These are phyloP conservation scores for Cyclotella sp. DNA, from an alignment of 108 stramenopile genomes.

Conservation along the genomic window DNA sequence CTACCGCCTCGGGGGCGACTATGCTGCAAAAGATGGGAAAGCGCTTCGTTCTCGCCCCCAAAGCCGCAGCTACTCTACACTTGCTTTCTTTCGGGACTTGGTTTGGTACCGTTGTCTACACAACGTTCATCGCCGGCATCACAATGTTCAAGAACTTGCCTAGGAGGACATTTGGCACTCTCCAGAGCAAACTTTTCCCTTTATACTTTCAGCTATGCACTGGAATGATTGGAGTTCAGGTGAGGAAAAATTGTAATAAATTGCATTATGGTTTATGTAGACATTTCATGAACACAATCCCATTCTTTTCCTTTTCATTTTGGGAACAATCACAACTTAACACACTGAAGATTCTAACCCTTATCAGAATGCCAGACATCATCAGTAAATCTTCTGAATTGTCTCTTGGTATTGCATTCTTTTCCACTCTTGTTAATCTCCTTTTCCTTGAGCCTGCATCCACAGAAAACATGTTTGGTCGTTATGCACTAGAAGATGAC, in stretches of 20 bases:
- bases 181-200: conserved; percentile 86
- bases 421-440: conserved; percentile 66
- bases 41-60: conserved; percentile 39
- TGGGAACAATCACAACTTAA: background rate
- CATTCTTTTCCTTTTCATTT: background rate
- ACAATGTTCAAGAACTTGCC: conserved; percentile 88
- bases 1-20: conserved; percentile 6
- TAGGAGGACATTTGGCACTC: conserved; percentile 78
- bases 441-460: conserved; percentile 70
- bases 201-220: conserved; percentile 73
- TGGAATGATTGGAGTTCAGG: conserved; percentile 58
- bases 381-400: conserved; percentile 52
- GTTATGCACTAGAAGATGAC: conserved; percentile 64
- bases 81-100: conserved; percentile 73
- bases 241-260: conserved; percentile 26
- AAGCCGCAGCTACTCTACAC: conserved; percentile 59
- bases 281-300: background rate
- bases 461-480: conserved; percentile 65
- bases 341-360: conserved; percentile 45
- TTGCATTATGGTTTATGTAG: conserved; percentile 6
- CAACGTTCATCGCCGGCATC: conserved; percentile 82
- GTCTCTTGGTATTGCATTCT: conserved; percentile 61
- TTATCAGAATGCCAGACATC: conserved; percentile 46
- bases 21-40: conserved; percentile 33
- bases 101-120: conserved; percentile 77